Evolutionary conservation across 192 early-diverging fungal genomes (phyloP).

Genomic region (Piromyces finnis): DNA sequence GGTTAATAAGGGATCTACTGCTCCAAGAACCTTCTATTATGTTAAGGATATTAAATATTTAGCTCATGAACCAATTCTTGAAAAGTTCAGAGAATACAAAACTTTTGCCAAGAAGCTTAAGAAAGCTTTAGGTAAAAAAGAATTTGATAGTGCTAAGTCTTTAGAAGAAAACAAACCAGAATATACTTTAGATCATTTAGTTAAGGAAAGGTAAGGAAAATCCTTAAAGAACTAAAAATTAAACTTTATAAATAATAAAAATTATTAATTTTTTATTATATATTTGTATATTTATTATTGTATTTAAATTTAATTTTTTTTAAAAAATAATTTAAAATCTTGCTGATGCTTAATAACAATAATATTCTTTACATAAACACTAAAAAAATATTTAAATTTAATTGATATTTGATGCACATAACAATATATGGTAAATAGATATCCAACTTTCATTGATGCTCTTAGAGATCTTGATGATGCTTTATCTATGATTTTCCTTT

Average conservation of each 20-base stretch:
- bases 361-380: too few relatives aligned
- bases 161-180: slow-evolving; percentile 60
- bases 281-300: too few relatives aligned
- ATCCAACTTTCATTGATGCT: slow-evolving; percentile 85
- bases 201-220: slow-evolving; percentile 85
- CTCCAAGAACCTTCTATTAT: slow-evolving; percentile 70
- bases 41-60: slow-evolving; percentile 90
- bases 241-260: too few relatives aligned
- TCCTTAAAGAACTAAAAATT: too few relatives aligned
- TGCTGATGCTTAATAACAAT: too few relatives aligned
- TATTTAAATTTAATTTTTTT: too few relatives aligned
- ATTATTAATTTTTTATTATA: too few relatives aligned
- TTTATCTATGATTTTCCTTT: slow-evolving; percentile 88
- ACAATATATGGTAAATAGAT: slow-evolving; percentile 23
- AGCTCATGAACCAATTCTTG: slow-evolving; percentile 79
- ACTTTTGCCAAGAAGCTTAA: slow-evolving; percentile 69
- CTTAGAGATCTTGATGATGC: slow-evolving; percentile 92
- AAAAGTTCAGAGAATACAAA: slow-evolving; percentile 86
- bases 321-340: too few relatives aligned
- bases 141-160: slow-evolving; percentile 56
- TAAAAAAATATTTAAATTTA: too few relatives aligned
- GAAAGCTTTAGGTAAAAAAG: slow-evolving; percentile 66
- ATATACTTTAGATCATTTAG: slow-evolving; percentile 80
- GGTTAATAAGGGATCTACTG: slow-evolving; percentile 73
- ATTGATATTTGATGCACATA: too few relatives aligned